Percentiles rank a stretch among this genome's conserved stretches.
phyloP scores from a whole-genome alignment of 2,329 filamentous ascomycete genomes.

The Colletotrichum orbiculare region DNA sequence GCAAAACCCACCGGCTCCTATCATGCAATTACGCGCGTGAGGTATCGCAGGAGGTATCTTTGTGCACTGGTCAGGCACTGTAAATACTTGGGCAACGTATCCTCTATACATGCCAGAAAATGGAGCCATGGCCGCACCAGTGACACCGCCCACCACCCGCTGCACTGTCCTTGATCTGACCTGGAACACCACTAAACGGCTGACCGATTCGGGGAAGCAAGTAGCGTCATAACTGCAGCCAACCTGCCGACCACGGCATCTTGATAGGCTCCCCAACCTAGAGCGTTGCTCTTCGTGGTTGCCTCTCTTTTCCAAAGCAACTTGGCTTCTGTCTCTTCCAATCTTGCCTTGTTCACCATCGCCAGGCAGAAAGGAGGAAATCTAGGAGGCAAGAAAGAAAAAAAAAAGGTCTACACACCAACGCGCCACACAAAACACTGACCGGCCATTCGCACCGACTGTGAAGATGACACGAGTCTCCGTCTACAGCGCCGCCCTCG shows the following conservation, averaged over 20 bases:
- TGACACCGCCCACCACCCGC: slow-evolving; percentile 1
- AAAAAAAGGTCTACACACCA: background rate
- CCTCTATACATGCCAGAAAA: too few species aligned
- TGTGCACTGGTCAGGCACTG: too few species aligned
- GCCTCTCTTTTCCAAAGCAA: slow-evolving; percentile 15
- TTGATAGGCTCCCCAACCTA: slow-evolving; percentile 21
- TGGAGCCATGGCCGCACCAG: background rate
- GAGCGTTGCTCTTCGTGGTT: slow-evolving; percentile 8
- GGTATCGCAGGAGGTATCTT: too few species aligned
- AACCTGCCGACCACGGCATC: slow-evolving; percentile 28
- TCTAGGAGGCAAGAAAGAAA: background rate
- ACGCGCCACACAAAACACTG: background rate
- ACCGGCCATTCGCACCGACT: background rate
- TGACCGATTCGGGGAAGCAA: slow-evolving; percentile 28
- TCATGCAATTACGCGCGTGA: too few species aligned
- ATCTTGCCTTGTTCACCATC: slow-evolving; percentile 13
- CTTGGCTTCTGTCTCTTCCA: slow-evolving; percentile 4
- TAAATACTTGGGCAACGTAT: too few species aligned
- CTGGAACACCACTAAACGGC: slow-evolving; percentile 7
- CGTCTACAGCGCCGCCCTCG: slow-evolving; percentile 55
- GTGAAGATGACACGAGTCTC: slow-evolving; percentile 55
- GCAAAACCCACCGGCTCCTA: too few species aligned
- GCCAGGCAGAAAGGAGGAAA: slow-evolving; percentile 23
- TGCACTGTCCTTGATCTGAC: background rate
- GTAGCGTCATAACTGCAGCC: slow-evolving; percentile 35